These are phyloP conservation scores for Rubroboletus satanas DNA, from an alignment of 768 basidiomycete species.

Conservation along the genomic window DNA sequence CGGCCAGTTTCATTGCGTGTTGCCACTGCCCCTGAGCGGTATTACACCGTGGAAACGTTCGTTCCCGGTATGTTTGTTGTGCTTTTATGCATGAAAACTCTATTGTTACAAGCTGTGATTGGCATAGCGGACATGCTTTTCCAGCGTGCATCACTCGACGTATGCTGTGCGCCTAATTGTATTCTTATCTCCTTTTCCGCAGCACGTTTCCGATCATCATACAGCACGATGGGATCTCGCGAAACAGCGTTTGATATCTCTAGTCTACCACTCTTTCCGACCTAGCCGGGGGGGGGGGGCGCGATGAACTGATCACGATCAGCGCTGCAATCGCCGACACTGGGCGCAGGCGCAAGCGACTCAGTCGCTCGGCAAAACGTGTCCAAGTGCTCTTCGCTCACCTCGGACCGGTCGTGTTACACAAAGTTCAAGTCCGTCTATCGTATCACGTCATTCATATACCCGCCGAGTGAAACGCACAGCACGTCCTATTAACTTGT, in stretches of 20 bases:
- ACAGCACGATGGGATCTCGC: constrained; percentile 10
- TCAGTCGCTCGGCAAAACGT: constrained; percentile 9
- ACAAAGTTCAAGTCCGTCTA: constrained; percentile 25
- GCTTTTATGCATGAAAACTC: constrained; percentile 13
- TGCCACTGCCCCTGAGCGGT: constrained; percentile 26
- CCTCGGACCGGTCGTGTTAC: constrained; percentile 15
- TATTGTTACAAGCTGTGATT: constrained; percentile 20
- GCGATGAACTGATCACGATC: constrained; percentile 17
- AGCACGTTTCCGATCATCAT: constrained; percentile 13
- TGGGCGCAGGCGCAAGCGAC: constrained; percentile 14
- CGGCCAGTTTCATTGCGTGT: constrained; percentile 16
- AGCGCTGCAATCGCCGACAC: constrained; percentile 3
- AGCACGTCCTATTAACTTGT: constrained; percentile 14
- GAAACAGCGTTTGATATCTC: constrained; percentile 16
- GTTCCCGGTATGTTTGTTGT: constrained; percentile 9
- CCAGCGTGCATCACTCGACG: constrained; percentile 25
- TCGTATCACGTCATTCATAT: constrained; percentile 30
- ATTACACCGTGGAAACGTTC: constrained; percentile 20
- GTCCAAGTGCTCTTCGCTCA: constrained; percentile 1
- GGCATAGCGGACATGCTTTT: constrained; percentile 21
- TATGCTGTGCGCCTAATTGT: constrained; percentile 21
- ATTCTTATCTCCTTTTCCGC: constrained; percentile 25
- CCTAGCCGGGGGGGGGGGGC: constrained; percentile 11
- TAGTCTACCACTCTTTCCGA: constrained; percentile 9
- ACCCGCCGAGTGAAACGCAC: constrained; percentile 13